Conservation (phyloP, 2,329 filamentous ascomycete species). For the Aspergillus amoenus region DNA sequence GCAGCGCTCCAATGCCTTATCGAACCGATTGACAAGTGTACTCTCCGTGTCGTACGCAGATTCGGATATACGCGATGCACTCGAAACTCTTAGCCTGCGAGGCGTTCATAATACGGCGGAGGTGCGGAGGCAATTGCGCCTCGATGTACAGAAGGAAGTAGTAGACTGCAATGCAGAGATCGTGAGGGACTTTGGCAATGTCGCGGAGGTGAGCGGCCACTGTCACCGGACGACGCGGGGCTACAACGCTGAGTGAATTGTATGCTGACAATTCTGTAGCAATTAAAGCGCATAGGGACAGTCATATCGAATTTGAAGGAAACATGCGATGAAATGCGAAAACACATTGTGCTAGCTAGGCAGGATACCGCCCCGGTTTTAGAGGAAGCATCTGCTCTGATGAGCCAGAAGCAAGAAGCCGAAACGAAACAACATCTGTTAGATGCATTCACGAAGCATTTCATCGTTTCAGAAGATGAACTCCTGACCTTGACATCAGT, state of each 20-base stretch:
- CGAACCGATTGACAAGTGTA: constrained; percentile 78
- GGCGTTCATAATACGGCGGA: constrained; percentile 72
- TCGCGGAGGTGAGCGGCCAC: constrained; percentile 69
- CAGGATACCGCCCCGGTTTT: constrained; percentile 72
- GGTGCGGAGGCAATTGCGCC: constrained; percentile 72
- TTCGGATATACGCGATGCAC: constrained; percentile 81
- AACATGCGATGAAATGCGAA: constrained; percentile 77
- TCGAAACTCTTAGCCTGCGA: constrained; percentile 73
- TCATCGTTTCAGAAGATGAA: constrained; percentile 81
- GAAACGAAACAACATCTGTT: constrained; percentile 80
- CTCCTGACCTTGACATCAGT: constrained; percentile 71
- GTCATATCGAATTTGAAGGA: constrained; percentile 77
- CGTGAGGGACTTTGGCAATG: constrained; percentile 80
- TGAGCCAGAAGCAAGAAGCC: constrained; percentile 70
- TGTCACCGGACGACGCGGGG: constrained; percentile 2
- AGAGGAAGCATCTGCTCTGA: constrained; percentile 71
- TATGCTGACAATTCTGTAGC: constrained; percentile 50
- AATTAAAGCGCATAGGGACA: constrained; percentile 79
- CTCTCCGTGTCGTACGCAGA: constrained; percentile 92
- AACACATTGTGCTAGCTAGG: constrained; percentile 72
- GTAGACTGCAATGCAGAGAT: constrained; percentile 90
- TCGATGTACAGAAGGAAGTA: constrained; percentile 87
- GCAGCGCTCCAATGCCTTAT: constrained; percentile 62
- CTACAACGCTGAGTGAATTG: neutral
- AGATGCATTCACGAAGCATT: constrained; percentile 75